Evolutionary conservation across 225 moss, liverwort and hornwort species (phyloP).

Genomic region (Neckera pumila): DNA sequence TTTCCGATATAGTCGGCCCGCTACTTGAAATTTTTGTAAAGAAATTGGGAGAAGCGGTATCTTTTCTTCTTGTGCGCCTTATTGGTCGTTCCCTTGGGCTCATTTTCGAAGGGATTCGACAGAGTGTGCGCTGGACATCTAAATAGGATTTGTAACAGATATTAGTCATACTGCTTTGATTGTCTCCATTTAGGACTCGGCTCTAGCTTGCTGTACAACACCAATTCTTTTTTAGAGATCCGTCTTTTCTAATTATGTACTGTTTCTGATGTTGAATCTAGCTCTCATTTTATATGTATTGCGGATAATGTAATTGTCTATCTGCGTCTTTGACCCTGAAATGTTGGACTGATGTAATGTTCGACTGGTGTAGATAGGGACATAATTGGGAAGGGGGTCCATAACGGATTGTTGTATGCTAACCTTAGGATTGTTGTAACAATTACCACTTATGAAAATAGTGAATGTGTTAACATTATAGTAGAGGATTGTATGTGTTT

Average conservation of each 20-base stretch:
- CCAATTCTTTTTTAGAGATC: background rate
- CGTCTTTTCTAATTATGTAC: background rate
- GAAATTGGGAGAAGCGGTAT: slow-evolving; percentile 63
- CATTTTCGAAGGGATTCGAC: slow-evolving; percentile 83
- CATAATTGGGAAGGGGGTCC: background rate
- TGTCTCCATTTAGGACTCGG: background rate
- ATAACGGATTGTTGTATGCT: background rate
- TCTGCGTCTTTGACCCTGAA: background rate
- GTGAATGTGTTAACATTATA: background rate
- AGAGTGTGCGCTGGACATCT: slow-evolving; percentile 78
- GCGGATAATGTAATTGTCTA: background rate
- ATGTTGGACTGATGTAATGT: background rate
- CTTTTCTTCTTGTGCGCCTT: slow-evolving; percentile 76
- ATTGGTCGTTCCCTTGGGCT: slow-evolving; percentile 90
- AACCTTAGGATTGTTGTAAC: background rate
- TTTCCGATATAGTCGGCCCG: slow-evolving; percentile 82
- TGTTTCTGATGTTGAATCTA: background rate
- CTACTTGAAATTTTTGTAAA: slow-evolving; percentile 41
- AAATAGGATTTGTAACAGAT: slow-evolving; percentile 10
- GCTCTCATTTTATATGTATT: background rate
- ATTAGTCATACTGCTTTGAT: background rate
- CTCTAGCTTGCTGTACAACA: background rate
- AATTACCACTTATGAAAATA: background rate
- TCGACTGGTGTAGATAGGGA: background rate
- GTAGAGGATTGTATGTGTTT: background rate